Percentiles rank a stretch among this genome's conserved stretches.
Evolutionary conservation across 2,329 filamentous ascomycete species (phyloP).

Genomic region (Hortaea werneckii): DNA sequence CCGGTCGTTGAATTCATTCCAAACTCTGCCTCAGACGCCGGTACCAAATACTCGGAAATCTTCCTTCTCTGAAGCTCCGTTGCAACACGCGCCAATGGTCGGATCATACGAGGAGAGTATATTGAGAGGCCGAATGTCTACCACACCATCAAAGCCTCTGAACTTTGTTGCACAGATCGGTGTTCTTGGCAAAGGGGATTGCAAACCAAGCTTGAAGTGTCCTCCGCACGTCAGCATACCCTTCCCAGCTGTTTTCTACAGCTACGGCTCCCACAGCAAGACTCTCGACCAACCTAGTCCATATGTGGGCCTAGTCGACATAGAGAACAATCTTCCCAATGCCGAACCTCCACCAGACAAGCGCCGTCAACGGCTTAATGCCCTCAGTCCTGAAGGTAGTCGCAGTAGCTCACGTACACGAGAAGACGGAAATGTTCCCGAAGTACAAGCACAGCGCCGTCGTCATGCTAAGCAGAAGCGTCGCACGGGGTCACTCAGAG

Average conservation of each 20-base stretch:
- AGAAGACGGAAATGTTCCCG: constrained; percentile 15
- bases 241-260: constrained; percentile 94
- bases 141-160: constrained; percentile 80
- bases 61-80: constrained; percentile 69
- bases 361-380: constrained; percentile 22
- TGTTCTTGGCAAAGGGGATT: constrained; percentile 79
- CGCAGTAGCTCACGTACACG: constrained; percentile 17
- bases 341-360: constrained; percentile 15
- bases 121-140: constrained; percentile 89
- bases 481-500: constrained; percentile 46
- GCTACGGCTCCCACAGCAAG: constrained; percentile 62
- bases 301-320: constrained; percentile 85
- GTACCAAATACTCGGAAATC: constrained; percentile 49
- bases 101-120: constrained; percentile 98
- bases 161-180: constrained; percentile 94
- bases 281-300: constrained; percentile 83
- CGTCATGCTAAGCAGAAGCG: constrained; percentile 39
- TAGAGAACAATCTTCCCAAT: constrained; percentile 64
- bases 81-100: constrained; percentile 90
- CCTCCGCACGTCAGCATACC: constrained; percentile 82
- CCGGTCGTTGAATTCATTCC: constrained; percentile 58
- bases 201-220: constrained; percentile 74
- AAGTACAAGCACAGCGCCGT: constrained; percentile 14
- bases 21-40: constrained; percentile 34
- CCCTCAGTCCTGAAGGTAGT: constrained; percentile 18